Base-by-base conservation (phyloP, 208 protist species). In the Leptomonas pyrrhocoris region DNA sequence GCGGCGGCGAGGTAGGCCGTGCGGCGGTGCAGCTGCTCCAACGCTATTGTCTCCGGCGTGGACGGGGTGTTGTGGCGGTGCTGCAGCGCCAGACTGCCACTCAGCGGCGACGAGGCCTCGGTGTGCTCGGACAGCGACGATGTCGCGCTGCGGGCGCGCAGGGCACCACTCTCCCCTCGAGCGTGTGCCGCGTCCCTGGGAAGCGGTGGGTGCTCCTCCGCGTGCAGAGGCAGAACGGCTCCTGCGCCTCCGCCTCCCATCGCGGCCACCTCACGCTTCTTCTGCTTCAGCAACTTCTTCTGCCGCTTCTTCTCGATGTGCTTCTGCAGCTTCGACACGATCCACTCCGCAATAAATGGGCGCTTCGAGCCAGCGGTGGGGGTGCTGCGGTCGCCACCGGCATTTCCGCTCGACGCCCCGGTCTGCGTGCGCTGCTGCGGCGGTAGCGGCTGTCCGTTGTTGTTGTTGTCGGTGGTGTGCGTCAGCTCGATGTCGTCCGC, bases 281-380 rank as follows among this genome's bases (percentile, higher is more conserved):
- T 57, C 59, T 60, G 46, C 51, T 61, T 59, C 40, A 31, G 28
- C 25, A 59, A 45, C 63, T 66, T 80, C 56, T 76, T 74, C 19
- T 19, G 54, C 49, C 58, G 53, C 63, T 66, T 80, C 45, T 71
- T 71, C 64, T 76, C 71, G 27, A 77, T 46, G 56, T 73, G 77
- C 30, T 75, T 70, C 19, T 68, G 62, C 54, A 83, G 36, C 70
- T 75, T 75, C 36, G 70, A 75, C 36, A 62, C 66, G 19, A 79
- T 19, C 73, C 73, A 70, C 56, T 73, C 66, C 18, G 65, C 46
- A 25, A 71, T 59, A 55, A 65, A 65, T 25, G 51, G 40, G 0
- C 61, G 55, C 46, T 61, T 69, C 23, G 27, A 40, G 53, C 9
- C 27, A 42, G 5, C 21, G 31, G 12, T 13, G 57, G 46, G 2